These are phyloP conservation scores for Ascosphaera apis DNA, from an alignment of 2,329 filamentous ascomycete species.

Conservation along the genomic window DNA sequence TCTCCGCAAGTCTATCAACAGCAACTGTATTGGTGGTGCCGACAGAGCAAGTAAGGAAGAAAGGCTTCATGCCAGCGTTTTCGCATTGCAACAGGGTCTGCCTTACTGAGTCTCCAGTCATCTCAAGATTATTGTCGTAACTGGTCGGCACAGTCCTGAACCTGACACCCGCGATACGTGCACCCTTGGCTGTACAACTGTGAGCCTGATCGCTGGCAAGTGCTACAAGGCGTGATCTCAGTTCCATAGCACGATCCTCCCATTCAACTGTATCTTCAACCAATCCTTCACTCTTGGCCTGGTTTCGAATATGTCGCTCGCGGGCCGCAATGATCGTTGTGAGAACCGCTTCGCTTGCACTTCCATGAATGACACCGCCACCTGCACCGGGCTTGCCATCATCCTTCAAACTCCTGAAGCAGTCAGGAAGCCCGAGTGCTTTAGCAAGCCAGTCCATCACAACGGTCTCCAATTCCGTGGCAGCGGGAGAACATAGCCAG, in stretches of 20 bases:
- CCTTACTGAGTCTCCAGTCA: constrained; percentile 42
- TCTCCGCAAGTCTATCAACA: constrained; percentile 54
- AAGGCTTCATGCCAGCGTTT: constrained; percentile 52
- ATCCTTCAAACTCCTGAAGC: constrained; percentile 36
- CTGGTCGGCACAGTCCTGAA: constrained; percentile 45
- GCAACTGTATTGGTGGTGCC: constrained; percentile 80
- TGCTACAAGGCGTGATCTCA: constrained; percentile 52
- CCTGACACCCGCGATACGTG: constrained; percentile 64
- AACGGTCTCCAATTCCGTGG: constrained; percentile 82
- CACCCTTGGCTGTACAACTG: constrained; percentile 67
- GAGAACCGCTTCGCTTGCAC: constrained; percentile 66
- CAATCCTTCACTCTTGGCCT: constrained; percentile 27
- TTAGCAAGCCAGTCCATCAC: constrained; percentile 80
- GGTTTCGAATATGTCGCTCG: constrained; percentile 48
- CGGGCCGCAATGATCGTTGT: constrained; percentile 72
- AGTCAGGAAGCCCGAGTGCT: constrained; percentile 47
- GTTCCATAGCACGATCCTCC: constrained; percentile 44
- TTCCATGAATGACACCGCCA: constrained; percentile 87
- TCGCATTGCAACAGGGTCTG: constrained; percentile 40
- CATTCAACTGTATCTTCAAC: constrained; percentile 28
- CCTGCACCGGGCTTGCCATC: constrained; percentile 36
- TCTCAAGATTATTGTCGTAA: constrained; percentile 40
- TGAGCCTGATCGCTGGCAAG: constrained; percentile 61
- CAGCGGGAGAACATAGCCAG: constrained; percentile 81
- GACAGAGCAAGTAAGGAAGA: constrained; percentile 63